Evolutionary conservation across 192 early-diverging fungal species (phyloP).

Genomic region (Chytriomyces sp.): DNA sequence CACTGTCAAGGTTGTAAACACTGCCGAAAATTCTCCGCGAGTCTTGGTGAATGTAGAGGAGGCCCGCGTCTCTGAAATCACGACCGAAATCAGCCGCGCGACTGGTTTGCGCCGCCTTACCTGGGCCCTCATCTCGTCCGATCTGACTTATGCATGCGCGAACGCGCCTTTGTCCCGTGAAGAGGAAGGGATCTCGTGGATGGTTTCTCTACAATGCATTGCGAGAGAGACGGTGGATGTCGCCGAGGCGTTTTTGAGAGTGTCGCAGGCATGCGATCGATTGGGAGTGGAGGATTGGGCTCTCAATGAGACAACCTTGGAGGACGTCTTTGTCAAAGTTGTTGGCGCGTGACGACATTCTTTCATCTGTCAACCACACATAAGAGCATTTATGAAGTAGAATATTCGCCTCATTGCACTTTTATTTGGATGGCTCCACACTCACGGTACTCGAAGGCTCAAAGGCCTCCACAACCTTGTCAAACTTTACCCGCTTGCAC

Average conservation of each 20-base stretch:
- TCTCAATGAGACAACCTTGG: conserved; percentile 67
- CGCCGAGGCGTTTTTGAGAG: conserved; percentile 26
- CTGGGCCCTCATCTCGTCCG: conserved; percentile 19
- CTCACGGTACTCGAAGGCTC: neutral
- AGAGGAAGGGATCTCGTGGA: conserved; percentile 24
- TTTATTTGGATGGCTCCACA: too few relatives aligned
- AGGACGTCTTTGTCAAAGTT: conserved; percentile 71
- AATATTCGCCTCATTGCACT: too few relatives aligned
- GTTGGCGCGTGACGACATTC: conserved; percentile 3
- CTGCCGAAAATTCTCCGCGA: neutral
- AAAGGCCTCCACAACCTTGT: too few relatives aligned
- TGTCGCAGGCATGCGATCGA: conserved; percentile 10
- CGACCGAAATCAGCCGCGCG: neutral
- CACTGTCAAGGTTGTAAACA: neutral
- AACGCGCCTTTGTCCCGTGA: neutral
- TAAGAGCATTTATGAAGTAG: too few relatives aligned
- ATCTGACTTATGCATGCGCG: conserved; percentile 13
- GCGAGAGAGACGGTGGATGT: conserved; percentile 20
- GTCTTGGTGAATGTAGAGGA: neutral
- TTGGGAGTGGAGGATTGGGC: conserved; percentile 61
- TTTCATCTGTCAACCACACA: too few relatives aligned
- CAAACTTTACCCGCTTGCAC: neutral
- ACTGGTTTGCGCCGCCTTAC: neutral
- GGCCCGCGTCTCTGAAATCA: neutral
- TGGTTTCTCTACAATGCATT: conserved; percentile 28